phyloP scores from a whole-genome alignment of 805 yeast genomes.

The Metschnikowia lochheadii region DNA sequence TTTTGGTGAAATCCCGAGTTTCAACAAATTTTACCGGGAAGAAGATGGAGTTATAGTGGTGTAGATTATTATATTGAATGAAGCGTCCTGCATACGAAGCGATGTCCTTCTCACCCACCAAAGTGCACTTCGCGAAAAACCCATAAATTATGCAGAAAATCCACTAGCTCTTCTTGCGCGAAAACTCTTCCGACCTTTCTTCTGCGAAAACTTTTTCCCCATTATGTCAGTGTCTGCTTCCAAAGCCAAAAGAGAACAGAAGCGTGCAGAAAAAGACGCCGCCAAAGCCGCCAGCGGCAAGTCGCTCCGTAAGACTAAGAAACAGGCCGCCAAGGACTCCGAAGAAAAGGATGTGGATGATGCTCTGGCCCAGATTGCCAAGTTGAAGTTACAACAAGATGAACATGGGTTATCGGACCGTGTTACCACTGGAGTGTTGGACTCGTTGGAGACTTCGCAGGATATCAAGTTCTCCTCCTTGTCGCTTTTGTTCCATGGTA shows the following conservation, averaged over 20 bases:
- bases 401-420: constrained; percentile 93
- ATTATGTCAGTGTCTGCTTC: constrained; percentile 71
- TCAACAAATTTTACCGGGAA: too few relatives aligned
- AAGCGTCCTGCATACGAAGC: neutral
- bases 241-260: constrained; percentile 97
- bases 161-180: neutral
- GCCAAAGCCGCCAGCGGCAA: constrained; percentile 61
- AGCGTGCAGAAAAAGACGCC: constrained; percentile 64
- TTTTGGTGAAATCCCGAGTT: too few relatives aligned
- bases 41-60: too few relatives aligned
- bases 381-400: constrained; percentile 89
- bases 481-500: constrained; percentile 94
- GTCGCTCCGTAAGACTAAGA: constrained; percentile 59
- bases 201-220: constrained; percentile 4
- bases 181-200: neutral
- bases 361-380: constrained; percentile 71
- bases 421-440: constrained; percentile 96
- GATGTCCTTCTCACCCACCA: neutral
- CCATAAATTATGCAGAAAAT: too few relatives aligned
- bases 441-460: constrained; percentile 82
- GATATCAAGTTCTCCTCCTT: constrained; percentile 90
- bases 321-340: constrained; percentile 51
- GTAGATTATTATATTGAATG: too few relatives aligned
- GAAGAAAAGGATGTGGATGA: constrained; percentile 52
- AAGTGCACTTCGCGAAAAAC: neutral